phyloP scores from a whole-genome alignment of 2,329 filamentous ascomycete species.

The Tolypocladium pustulatum region DNA sequence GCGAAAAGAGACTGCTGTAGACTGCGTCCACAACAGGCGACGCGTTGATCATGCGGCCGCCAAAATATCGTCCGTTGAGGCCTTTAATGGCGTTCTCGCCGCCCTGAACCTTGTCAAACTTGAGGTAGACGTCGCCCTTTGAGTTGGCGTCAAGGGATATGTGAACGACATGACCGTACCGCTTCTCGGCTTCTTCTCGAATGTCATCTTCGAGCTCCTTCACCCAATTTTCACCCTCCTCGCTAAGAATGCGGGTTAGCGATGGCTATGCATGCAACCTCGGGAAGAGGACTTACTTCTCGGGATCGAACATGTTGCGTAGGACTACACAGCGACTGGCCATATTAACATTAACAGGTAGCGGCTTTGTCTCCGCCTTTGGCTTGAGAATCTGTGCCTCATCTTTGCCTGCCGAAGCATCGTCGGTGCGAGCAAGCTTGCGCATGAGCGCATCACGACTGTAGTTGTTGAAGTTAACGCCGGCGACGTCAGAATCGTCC shows the following conservation, averaged over 20 bases:
- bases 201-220: slow-evolving; percentile 94
- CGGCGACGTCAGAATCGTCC: slow-evolving; percentile 94
- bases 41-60: slow-evolving; percentile 83
- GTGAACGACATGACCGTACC: slow-evolving; percentile 97
- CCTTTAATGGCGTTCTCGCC: slow-evolving; percentile 97
- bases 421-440: slow-evolving; percentile 93
- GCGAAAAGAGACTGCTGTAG: slow-evolving; percentile 93
- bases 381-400: slow-evolving; percentile 66
- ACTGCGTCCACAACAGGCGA: slow-evolving; percentile 96
- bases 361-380: slow-evolving; percentile 66
- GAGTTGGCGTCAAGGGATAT: slow-evolving; percentile 91
- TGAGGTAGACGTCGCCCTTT: slow-evolving; percentile 93
- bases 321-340: slow-evolving; percentile 89
- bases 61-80: slow-evolving; percentile 93
- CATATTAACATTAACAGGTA: slow-evolving; percentile 81
- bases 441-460: slow-evolving; percentile 97
- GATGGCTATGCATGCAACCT: background rate
- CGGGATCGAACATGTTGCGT: slow-evolving; percentile 89
- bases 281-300: slow-evolving; percentile 56
- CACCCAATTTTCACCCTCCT: slow-evolving; percentile 79
- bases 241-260: slow-evolving; percentile 43
- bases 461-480: slow-evolving; percentile 99
- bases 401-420: slow-evolving; percentile 54
- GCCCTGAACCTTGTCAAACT: slow-evolving; percentile 91
- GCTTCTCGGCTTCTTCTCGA: slow-evolving; percentile 80